Base-by-base conservation (phyloP, 169 alveolate species). In the Amoebophrya sp. region DNA sequence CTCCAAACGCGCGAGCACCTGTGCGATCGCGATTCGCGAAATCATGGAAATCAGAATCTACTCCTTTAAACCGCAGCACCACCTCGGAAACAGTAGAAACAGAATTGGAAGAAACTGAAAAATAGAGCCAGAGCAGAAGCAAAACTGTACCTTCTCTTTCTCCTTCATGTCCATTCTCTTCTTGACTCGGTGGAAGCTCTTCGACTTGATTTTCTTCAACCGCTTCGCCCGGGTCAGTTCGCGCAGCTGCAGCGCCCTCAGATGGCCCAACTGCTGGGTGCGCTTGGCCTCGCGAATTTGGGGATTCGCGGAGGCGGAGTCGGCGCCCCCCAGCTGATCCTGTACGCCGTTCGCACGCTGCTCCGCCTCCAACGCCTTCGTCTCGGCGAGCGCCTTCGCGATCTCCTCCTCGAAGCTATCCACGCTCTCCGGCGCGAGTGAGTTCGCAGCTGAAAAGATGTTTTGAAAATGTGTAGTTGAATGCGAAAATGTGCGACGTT, bases 1-100 rank as follows among this genome's bases (percentile, higher is more conserved):
- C 88, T 95, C 94, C 29, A 94, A 92, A 34, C 93, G 90, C 38
- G 95, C 7, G 29, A 58, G 78, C 26, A 58, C 34, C 78, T 58
- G 23, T 15, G 18, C n/a, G n/a, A n/a, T n/a, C n/a, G n/a, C n/a
- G n/a, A n/a, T n/a, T n/a, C n/a, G n/a, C n/a, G n/a, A n/a, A n/a
- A n/a, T n/a, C n/a, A n/a, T n/a, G n/a, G n/a, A n/a, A n/a, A n/a
- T n/a, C n/a, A n/a, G n/a, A n/a, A n/a, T n/a, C n/a, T n/a, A n/a
- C n/a, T n/a, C n/a, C n/a, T n/a, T n/a, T n/a, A n/a, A n/a, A n/a
- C n/a, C n/a, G n/a, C n/a, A n/a, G n/a, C n/a, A n/a, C n/a, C n/a
- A n/a, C n/a, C n/a, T n/a, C n/a, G n/a, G n/a, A n/a, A n/a, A n/a
- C n/a, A n/a, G n/a, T n/a, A n/a, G n/a, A 45, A 45, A 45, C 10